Conservation (phyloP, 176 grass and related monocot genomes). For the Stipa capillata region DNA sequence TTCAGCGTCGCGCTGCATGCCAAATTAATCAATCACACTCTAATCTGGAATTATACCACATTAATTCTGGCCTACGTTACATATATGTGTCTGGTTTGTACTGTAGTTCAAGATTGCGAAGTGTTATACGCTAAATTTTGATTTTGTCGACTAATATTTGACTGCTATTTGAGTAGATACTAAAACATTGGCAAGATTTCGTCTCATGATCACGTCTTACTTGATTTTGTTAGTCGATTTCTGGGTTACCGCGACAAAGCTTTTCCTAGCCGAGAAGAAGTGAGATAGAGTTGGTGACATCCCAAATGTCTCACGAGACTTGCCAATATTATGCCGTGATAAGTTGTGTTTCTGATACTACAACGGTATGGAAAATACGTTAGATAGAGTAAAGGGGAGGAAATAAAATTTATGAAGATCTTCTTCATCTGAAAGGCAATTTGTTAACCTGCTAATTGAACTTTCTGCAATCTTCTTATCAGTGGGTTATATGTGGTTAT, state of each 20-base stretch:
- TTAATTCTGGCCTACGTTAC: not conserved
- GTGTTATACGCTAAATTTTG: not conserved
- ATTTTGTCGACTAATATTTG: not conserved
- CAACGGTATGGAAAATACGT: not conserved
- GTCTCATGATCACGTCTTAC: not conserved
- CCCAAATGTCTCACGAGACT: not conserved
- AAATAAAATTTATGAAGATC: slow-evolving; percentile 7
- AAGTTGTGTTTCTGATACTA: not conserved
- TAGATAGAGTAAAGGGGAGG: not conserved
- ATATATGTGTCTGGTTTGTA: not conserved
- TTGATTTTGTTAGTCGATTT: not conserved
- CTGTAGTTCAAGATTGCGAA: not conserved
- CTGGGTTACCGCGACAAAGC: not conserved
- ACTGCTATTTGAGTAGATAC: not conserved
- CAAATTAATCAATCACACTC: too few species aligned
- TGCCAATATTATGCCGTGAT: not conserved
- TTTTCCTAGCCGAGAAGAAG: not conserved
- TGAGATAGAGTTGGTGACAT: not conserved
- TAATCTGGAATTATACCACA: not conserved
- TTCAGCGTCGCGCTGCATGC: slow-evolving; percentile 61
- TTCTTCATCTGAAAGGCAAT: slow-evolving; percentile 29
- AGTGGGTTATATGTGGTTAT: not conserved
- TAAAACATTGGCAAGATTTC: not conserved
- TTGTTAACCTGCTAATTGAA: slow-evolving; percentile 33
- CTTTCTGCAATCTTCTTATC: slow-evolving; percentile 9